Evolutionary conservation across 352 stramenopile species (phyloP).

Genomic region (Globisporangium abappressorium): DNA sequence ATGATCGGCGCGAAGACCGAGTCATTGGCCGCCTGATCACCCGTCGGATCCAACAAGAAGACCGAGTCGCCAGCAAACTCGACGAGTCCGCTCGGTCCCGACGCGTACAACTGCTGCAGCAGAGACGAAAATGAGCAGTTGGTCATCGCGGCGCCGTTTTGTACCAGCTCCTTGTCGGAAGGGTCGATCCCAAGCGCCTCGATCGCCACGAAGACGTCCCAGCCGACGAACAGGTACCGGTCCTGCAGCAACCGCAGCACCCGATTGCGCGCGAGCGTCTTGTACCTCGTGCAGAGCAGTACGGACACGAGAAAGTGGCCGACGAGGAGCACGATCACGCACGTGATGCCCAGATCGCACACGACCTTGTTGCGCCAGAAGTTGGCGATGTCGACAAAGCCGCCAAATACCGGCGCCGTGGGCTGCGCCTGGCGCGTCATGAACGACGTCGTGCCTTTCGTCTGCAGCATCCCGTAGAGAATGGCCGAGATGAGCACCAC

Average conservation of each 20-base stretch:
- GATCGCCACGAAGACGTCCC: conserved; percentile 33
- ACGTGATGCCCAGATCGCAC: conserved; percentile 38
- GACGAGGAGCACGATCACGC: conserved; percentile 26
- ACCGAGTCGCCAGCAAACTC: conserved; percentile 36
- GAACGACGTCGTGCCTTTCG: conserved; percentile 32
- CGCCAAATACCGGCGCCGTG: conserved; percentile 37
- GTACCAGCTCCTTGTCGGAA: conserved; percentile 20
- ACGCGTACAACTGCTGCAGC: conserved; percentile 46
- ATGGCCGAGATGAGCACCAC: conserved; percentile 37
- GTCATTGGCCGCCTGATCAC: background rate
- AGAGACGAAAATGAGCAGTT: conserved; percentile 38
- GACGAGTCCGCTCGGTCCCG: conserved; percentile 42
- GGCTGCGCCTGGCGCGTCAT: conserved; percentile 32
- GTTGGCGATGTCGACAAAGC: conserved; percentile 25
- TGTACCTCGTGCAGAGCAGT: conserved; percentile 39
- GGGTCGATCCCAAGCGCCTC: conserved; percentile 46
- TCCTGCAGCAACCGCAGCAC: conserved; percentile 38
- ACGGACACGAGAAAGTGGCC: conserved; percentile 22
- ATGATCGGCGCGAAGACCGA: background rate
- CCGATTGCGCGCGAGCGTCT: conserved; percentile 35
- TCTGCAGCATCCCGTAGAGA: conserved; percentile 34
- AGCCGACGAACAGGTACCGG: conserved; percentile 48
- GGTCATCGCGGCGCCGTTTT: conserved; percentile 20
- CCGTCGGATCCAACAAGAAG: background rate
- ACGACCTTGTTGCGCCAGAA: conserved; percentile 59